Evolutionary conservation across 2,329 filamentous ascomycete genomes (phyloP).

Genomic region (Blastomyces silverae): DNA sequence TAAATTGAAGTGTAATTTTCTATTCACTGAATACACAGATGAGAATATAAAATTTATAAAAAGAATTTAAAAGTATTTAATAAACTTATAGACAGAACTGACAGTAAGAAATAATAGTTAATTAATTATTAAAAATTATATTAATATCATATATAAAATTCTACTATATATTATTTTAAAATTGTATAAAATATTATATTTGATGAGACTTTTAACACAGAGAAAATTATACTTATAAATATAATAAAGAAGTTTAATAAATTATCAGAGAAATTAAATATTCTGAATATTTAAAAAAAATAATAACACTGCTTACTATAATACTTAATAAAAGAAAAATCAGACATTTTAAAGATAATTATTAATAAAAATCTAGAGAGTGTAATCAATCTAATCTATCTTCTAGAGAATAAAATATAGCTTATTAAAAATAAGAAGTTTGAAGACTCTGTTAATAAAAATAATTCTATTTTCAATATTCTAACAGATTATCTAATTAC

Average conservation of each 20-base stretch:
- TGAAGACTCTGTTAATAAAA: neutral
- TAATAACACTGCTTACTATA: neutral
- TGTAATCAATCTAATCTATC: neutral
- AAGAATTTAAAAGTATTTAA: too few species aligned
- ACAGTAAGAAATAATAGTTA: neutral
- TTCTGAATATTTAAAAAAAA: neutral
- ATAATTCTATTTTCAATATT: neutral
- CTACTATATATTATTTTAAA: neutral
- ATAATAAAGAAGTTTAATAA: neutral
- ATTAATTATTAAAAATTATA: neutral
- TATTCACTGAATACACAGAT: too few species aligned
- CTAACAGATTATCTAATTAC: neutral
- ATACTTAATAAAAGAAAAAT: neutral
- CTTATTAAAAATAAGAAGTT: neutral
- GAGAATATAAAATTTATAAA: too few species aligned
- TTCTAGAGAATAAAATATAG: neutral
- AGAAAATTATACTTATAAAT: neutral
- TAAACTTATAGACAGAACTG: neutral
- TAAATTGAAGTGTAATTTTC: too few species aligned
- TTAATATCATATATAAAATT: neutral
- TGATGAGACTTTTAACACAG: neutral
- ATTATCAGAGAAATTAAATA: neutral
- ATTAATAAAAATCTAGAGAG: neutral
- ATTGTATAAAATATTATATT: neutral
- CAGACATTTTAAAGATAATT: neutral